phyloP scores from a whole-genome alignment of 2,329 filamentous ascomycete species.

The Claviceps sp. region DNA sequence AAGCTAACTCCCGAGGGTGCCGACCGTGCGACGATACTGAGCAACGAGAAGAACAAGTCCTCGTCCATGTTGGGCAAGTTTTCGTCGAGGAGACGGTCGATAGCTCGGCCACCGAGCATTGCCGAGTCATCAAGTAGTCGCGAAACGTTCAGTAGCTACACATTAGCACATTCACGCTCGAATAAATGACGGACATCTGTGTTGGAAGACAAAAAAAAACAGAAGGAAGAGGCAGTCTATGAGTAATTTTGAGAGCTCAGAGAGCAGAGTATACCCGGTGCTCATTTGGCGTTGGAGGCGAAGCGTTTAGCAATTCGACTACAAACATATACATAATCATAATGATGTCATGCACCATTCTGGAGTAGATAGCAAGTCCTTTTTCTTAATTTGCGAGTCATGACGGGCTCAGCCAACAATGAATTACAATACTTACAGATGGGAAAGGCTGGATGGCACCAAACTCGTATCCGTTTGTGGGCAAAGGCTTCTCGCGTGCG shows the following conservation, averaged over 20 bases:
- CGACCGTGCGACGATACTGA: constrained; percentile 18
- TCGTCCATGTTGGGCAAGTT: constrained; percentile 22
- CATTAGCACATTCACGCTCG: neutral
- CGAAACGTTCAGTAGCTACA: constrained; percentile 10
- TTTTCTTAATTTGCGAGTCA: too few relatives aligned
- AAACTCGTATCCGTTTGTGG: neutral
- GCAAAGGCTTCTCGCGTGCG: neutral
- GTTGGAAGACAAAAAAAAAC: neutral
- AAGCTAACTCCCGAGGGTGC: constrained; percentile 17
- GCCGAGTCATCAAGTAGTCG: constrained; percentile 20
- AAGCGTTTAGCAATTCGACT: too few relatives aligned
- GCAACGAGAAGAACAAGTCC: constrained; percentile 21
- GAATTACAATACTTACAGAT: neutral
- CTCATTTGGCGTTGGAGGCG: too few relatives aligned
- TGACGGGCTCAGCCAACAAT: neutral
- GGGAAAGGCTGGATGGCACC: neutral
- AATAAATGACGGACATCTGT: neutral
- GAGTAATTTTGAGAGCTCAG: too few relatives aligned
- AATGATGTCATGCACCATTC: neutral
- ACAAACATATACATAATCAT: too few relatives aligned
- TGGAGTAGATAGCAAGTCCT: too few relatives aligned
- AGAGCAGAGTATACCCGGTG: too few relatives aligned
- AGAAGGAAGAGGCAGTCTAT: neutral
- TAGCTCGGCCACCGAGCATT: constrained; percentile 19
- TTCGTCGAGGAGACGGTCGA: constrained; percentile 16